Evolutionary conservation across 345 rosid genomes (phyloP), one percentile per base, ranked within the genome.

Genomic region (Cochlearia excelsa): DNA sequence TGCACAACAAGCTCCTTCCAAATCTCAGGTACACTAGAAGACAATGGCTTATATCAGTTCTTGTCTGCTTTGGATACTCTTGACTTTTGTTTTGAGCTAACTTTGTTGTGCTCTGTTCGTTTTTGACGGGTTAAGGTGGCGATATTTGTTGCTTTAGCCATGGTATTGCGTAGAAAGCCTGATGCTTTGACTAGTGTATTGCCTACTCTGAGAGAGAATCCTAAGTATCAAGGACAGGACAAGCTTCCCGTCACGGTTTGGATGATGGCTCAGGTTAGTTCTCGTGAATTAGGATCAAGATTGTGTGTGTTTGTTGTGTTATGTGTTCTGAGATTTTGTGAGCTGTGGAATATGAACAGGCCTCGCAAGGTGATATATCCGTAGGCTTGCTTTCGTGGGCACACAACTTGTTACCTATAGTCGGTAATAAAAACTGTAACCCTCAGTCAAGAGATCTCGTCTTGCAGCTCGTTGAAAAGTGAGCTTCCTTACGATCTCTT

Each of bases 211-310:
- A 80, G 81, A 67, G 92, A 84, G 45, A 73, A 62, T 78, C 57
- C 77, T 1, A 84, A 82, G 83, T 87, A 81, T 72, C 87, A 81
- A 44, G 89, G 95, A 31, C 89, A 84, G 61, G 95, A 87, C 63
- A 87, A 84, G 67, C 85, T 84, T 68, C 83, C 80, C 1, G 77
- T 84, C 57, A 60, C 75, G 64, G 74, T 79, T 30, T 87, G 95
- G 95, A 80, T 78, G 82, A 74, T 84, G 67, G 75, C 82, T 46
- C 95, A 87, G 88, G 95, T 84, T 65, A 44, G 54, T 63, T 50
- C 44, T 53, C 43, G 41, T 37, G 5, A 26, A 7, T 1, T 56
- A 30, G 31, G 5, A 33, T 6, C 26, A 31, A n/a, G 6, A 7
- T 9, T 59, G 8, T 39, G 26, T 0, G 1, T 7, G 30, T 51